Evolutionary conservation across 352 stramenopile genomes (phyloP).

Genomic region (Paralagenidium karlingii): DNA sequence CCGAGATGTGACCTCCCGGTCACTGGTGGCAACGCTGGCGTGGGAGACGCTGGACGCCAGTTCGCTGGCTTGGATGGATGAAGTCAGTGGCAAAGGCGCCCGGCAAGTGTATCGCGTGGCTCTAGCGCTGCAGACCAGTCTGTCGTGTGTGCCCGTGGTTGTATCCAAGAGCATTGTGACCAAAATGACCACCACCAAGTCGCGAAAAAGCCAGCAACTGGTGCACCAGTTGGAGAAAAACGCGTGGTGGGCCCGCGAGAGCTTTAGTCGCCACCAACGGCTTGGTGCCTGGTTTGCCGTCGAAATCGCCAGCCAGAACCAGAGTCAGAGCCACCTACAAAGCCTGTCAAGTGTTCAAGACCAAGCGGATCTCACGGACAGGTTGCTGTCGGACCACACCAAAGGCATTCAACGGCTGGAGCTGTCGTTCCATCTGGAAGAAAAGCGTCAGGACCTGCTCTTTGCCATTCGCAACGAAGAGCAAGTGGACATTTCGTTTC

Average conservation of each 20-base stretch:
- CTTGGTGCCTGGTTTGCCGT: conserved; percentile 63
- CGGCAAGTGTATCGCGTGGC: conserved; percentile 50
- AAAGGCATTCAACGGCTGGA: conserved; percentile 31
- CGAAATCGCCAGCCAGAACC: conserved; percentile 18
- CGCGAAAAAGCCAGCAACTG: conserved; percentile 33
- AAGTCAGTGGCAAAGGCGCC: conserved; percentile 22
- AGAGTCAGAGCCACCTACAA: too few species aligned
- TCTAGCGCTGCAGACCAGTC: conserved; percentile 28
- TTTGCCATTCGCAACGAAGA: too few species aligned
- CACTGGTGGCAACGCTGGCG: background rate
- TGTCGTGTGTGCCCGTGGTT: conserved; percentile 39
- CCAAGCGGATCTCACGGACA: too few species aligned
- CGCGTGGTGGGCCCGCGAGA: conserved; percentile 72
- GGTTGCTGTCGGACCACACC: too few species aligned
- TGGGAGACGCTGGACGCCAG: background rate
- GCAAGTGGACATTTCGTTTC: background rate
- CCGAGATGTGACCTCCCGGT: conserved; percentile 7
- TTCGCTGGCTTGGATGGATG: too few species aligned
- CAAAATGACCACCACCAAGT: conserved; percentile 31
- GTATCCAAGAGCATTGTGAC: conserved; percentile 54
- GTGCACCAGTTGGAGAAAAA: conserved; percentile 34
- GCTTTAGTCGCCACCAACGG: conserved; percentile 54
- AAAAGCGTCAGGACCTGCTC: conserved; percentile 48
- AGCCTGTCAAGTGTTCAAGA: too few species aligned
- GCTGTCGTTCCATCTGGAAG: conserved; percentile 35